Evolutionary conservation across 306 rosid species (phyloP).

Genomic region (Abrus precatorius): DNA sequence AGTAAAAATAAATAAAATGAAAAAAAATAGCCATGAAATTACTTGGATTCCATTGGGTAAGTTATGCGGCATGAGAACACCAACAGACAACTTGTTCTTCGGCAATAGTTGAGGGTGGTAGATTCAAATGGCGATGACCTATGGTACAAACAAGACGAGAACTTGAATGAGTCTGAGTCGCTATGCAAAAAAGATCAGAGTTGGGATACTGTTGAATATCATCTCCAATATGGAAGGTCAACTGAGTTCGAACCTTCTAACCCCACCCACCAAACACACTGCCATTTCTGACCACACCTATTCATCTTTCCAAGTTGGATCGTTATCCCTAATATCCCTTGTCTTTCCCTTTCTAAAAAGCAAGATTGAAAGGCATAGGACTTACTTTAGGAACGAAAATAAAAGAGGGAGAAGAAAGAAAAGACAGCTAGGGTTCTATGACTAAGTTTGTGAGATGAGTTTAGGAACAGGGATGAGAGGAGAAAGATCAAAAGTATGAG

Average conservation of each 20-base stretch:
- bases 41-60: slow-evolving; percentile 96
- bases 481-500: no score
- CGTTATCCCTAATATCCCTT: not conserved
- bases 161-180: slow-evolving; percentile 70
- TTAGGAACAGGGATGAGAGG: no score
- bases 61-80: slow-evolving; percentile 73
- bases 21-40: not conserved
- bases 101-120: slow-evolving; percentile 66
- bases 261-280: slow-evolving; percentile 94
- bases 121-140: slow-evolving; percentile 66
- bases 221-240: slow-evolving; percentile 82
- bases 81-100: slow-evolving; percentile 67
- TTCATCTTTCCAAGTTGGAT: slow-evolving; percentile 50
- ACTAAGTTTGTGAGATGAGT: no score
- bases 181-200: slow-evolving; percentile 80
- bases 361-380: slow-evolving; percentile 11
- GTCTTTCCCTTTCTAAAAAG: slow-evolving; percentile 35
- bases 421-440: no score
- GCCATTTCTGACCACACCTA: slow-evolving; percentile 76
- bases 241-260: slow-evolving; percentile 88
- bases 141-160: slow-evolving; percentile 71
- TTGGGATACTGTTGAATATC: slow-evolving; percentile 73
- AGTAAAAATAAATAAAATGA: not conserved
- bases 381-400: no score
- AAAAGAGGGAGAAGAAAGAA: no score